Percentiles rank a stretch among this genome's conserved stretches.
Conservation (phyloP, 164 flowering plant genomes). For the Taxillus chinensis region DNA sequence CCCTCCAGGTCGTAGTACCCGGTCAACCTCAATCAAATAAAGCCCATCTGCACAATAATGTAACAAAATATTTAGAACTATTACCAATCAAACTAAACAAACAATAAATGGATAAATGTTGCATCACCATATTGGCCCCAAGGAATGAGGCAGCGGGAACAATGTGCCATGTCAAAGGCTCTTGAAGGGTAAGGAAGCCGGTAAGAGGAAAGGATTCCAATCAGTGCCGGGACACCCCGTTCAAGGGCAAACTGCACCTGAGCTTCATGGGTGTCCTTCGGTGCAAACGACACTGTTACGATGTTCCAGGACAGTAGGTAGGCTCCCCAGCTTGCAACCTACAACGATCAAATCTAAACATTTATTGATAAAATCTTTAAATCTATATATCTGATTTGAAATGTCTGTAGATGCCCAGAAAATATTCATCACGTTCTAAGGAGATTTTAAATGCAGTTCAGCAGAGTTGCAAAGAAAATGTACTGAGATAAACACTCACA, state of each 20-base stretch:
- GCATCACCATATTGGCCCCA: slow-evolving; percentile 64
- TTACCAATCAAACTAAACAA: too few species aligned
- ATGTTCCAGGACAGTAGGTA: slow-evolving; percentile 63
- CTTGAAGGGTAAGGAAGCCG: slow-evolving; percentile 88
- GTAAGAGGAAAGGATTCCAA: slow-evolving; percentile 66
- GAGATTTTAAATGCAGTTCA: too few species aligned
- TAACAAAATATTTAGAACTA: neutral
- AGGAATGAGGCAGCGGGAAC: slow-evolving; percentile 94
- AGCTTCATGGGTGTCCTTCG: slow-evolving; percentile 81
- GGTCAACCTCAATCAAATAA: slow-evolving; percentile 74
- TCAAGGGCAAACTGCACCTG: slow-evolving; percentile 96
- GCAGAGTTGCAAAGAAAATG: too few species aligned
- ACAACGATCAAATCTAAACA: neutral
- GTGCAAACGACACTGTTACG: slow-evolving; percentile 78
- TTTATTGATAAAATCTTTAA: too few species aligned
- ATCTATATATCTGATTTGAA: too few species aligned
- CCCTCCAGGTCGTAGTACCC: slow-evolving; percentile 84
- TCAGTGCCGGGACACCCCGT: slow-evolving; percentile 93
- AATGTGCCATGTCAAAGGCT: slow-evolving; percentile 94
- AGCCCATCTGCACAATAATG: slow-evolving; percentile 50
- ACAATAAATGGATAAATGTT: neutral
- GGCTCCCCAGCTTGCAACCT: slow-evolving; percentile 98
- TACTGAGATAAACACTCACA: too few species aligned
- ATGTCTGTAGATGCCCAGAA: too few species aligned
- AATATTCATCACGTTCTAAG: too few species aligned